Evolutionary conservation across 2,329 filamentous ascomycete genomes (phyloP).

Genomic region (Chaetomium strumarium): DNA sequence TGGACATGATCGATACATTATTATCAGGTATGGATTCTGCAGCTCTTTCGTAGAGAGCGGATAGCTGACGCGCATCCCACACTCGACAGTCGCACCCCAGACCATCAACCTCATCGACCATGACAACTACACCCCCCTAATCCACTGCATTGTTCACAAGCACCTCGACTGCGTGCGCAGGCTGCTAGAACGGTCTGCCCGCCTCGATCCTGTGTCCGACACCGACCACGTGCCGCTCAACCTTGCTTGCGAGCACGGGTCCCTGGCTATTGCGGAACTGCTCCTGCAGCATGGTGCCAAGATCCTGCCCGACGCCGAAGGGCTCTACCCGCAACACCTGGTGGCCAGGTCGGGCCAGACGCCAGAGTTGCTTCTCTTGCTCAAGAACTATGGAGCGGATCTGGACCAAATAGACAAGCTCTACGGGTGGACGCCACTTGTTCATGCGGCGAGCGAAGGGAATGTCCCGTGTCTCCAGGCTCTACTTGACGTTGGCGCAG

Average conservation of each 20-base stretch:
- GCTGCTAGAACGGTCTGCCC: conserved; percentile 70
- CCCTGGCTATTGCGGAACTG: conserved; percentile 74
- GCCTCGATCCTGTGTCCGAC: conserved; percentile 78
- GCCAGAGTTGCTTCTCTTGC: conserved; percentile 69
- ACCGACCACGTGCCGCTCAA: conserved; percentile 92
- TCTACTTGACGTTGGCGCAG: conserved; percentile 71
- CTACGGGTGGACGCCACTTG: conserved; percentile 94
- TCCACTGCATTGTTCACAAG: conserved; percentile 89
- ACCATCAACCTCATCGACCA: conserved; percentile 89
- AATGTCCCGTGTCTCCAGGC: conserved; percentile 83
- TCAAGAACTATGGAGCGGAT: conserved; percentile 82
- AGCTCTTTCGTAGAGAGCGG: not conserved
- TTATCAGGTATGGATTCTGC: conserved; percentile 48
- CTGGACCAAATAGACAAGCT: conserved; percentile 91
- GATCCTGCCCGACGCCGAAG: conserved; percentile 91
- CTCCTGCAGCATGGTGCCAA: conserved; percentile 73
- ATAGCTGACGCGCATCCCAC: conserved; percentile 1
- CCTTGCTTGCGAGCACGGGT: conserved; percentile 89
- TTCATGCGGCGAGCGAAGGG: conserved; percentile 94
- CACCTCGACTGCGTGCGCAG: conserved; percentile 74
- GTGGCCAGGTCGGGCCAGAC: conserved; percentile 84
- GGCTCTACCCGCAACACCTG: conserved; percentile 92
- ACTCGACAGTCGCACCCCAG: conserved; percentile 53
- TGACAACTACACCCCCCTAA: conserved; percentile 93
- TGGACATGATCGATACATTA: conserved; percentile 74